Conservation (phyloP, 345 rosid species). For the Hibiscus trionum region DNA sequence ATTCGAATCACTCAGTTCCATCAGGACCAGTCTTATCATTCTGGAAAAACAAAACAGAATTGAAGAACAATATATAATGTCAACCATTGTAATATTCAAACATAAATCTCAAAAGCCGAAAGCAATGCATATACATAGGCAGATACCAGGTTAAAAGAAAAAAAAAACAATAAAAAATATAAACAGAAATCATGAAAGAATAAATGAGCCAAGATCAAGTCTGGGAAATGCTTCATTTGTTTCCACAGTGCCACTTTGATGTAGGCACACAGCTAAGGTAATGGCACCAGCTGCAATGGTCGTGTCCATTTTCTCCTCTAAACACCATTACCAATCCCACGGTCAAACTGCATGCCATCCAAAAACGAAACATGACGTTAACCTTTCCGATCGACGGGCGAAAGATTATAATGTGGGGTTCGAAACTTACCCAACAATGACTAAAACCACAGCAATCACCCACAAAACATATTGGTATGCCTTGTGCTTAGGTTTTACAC, state of each 20-base stretch:
- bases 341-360: conserved; percentile 38
- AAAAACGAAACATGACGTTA: not conserved
- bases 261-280: conserved; percentile 85
- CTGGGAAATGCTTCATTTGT: conserved; percentile 8
- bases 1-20: too few species aligned
- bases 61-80: too few species aligned
- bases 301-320: conserved; percentile 71
- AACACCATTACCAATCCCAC: conserved; percentile 78
- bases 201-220: too few species aligned
- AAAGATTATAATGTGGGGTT: not conserved
- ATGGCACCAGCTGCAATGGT: conserved; percentile 98
- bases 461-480: conserved; percentile 62
- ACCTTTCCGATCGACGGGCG: not conserved
- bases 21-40: too few species aligned
- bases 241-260: conserved; percentile 67
- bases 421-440: conserved; percentile 50
- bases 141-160: conserved; percentile 13
- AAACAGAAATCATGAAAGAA: not conserved
- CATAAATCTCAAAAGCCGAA: not conserved
- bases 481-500: conserved; percentile 58
- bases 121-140: conserved; percentile 15
- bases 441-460: conserved; percentile 34
- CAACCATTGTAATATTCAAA: not conserved
- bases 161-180: conserved; percentile 15
- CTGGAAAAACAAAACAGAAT: too few species aligned